These are phyloP conservation scores for Babesia microti DNA, from an alignment of 169 alveolate genomes.

Conservation along the genomic window DNA sequence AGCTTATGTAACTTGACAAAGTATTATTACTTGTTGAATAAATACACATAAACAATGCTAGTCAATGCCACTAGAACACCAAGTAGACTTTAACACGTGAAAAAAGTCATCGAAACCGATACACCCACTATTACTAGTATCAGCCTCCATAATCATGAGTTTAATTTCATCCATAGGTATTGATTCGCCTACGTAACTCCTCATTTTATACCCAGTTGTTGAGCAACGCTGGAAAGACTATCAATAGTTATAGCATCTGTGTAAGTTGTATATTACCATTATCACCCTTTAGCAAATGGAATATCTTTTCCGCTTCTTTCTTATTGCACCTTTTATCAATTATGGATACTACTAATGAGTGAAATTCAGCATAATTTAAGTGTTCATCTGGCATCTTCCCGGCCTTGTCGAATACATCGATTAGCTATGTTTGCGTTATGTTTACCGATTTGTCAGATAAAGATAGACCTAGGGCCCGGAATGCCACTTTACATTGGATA, in stretches of 20 bases:
- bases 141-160: constrained; percentile 34
- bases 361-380: constrained; percentile 25
- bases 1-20: no score
- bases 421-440: constrained; percentile 11
- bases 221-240: constrained; percentile 19
- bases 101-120: constrained; percentile 27
- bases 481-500: constrained; percentile 47
- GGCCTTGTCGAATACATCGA: constrained; percentile 22
- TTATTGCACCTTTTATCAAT: constrained; percentile 34
- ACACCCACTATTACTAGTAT: constrained; percentile 10
- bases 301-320: constrained; percentile 35
- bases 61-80: no score
- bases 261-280: constrained; percentile 2
- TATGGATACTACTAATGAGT: constrained; percentile 28
- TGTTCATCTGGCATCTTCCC: constrained; percentile 23
- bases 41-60: no score
- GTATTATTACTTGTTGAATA: no score
- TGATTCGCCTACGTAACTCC: constrained; percentile 6
- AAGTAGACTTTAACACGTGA: constrained; percentile 20
- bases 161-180: constrained; percentile 25
- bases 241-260: constrained; percentile 38
- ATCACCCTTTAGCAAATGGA: constrained; percentile 39
- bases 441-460: constrained; percentile 28
- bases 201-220: constrained; percentile 12
- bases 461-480: constrained; percentile 38